Conservation (phyloP, 108 stramenopile species). For the Nannochloropsis oceanica region DNA sequence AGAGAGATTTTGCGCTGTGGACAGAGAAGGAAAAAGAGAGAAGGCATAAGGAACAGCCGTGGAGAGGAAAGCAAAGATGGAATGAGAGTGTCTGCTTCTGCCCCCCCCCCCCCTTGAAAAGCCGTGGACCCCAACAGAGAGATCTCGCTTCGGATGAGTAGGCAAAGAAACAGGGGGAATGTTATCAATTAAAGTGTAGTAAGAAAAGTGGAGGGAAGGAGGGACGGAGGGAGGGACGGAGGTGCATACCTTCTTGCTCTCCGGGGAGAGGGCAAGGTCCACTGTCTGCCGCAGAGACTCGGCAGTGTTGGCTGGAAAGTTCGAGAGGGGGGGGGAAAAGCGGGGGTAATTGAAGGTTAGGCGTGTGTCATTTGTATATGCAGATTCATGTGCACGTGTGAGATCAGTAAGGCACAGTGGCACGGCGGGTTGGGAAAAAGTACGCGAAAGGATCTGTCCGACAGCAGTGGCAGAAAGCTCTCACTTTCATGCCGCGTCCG, state of each 20-base stretch:
- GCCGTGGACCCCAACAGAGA: background rate
- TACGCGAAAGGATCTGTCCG: too few species aligned
- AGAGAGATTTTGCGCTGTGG: background rate
- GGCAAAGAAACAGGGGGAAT: background rate
- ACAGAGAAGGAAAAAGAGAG: background rate
- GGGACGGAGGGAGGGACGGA: conserved; percentile 4
- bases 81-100: background rate
- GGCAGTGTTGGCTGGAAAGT: conserved; percentile 10
- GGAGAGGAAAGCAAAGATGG: too few species aligned
- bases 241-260: background rate
- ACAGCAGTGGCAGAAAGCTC: too few species aligned
- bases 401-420: too few species aligned
- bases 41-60: background rate
- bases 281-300: conserved; percentile 8
- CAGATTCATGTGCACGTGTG: too few species aligned
- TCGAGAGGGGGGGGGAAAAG: background rate
- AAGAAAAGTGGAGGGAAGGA: background rate
- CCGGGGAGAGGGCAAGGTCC: conserved; percentile 1
- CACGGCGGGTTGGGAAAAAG: too few species aligned
- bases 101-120: background rate
- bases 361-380: too few species aligned
- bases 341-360: background rate
- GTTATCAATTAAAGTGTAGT: background rate
- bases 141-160: background rate
- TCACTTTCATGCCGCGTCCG: too few species aligned